phyloP scores from a whole-genome alignment of 176 grass and related monocot genomes.

The Dendrocalamus sinicus region DNA sequence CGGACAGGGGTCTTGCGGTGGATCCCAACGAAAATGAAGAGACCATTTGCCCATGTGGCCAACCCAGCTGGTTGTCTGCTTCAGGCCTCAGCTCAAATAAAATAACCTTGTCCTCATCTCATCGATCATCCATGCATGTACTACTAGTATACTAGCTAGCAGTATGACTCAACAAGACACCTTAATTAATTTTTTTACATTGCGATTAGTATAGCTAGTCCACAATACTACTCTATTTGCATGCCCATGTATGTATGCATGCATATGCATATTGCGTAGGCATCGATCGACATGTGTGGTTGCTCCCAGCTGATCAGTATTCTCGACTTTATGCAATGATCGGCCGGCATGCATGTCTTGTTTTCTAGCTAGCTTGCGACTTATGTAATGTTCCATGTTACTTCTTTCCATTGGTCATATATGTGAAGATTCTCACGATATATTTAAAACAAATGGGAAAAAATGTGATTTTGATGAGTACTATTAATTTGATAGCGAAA shows the following conservation, averaged over 20 bases:
- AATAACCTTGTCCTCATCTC: conserved; percentile 24
- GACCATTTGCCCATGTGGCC: conserved; percentile 38
- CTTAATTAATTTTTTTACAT: background rate
- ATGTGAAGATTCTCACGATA: no score
- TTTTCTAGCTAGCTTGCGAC: background rate
- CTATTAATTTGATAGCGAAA: no score
- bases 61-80: conserved; percentile 25
- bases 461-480: no score
- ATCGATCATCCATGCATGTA: background rate
- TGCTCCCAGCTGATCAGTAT: background rate
- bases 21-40: conserved; percentile 29
- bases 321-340: conserved; percentile 19
- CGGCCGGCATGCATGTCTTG: background rate
- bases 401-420: no score
- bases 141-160: background rate
- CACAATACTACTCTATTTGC: background rate
- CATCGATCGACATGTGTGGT: conserved; percentile 28
- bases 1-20: conserved; percentile 40
- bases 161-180: background rate
- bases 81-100: background rate
- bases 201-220: background rate
- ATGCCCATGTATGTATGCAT: background rate
- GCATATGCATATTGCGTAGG: background rate
- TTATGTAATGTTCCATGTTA: background rate
- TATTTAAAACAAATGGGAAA: no score